Evolutionary conservation across 805 yeast genomes (phyloP).

Genomic region (Candida pini): DNA sequence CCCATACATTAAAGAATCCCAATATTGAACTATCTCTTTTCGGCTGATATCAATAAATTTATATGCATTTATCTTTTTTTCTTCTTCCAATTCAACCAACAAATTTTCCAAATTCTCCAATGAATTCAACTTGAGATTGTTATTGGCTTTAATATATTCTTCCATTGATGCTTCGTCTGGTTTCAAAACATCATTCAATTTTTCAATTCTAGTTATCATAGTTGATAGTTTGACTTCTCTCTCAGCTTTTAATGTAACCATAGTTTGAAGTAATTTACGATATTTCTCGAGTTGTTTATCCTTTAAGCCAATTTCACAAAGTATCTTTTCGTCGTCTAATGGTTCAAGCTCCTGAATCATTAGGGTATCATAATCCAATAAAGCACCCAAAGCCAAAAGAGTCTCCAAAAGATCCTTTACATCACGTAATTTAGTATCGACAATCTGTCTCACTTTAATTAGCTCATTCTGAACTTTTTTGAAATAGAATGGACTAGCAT

Average conservation of each 20-base stretch:
- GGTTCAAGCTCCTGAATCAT: constrained; percentile 6
- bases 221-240: constrained; percentile 34
- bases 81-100: constrained; percentile 47
- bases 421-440: constrained; percentile 16
- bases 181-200: constrained; percentile 42
- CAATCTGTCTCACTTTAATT: constrained; percentile 18
- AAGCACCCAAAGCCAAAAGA: constrained; percentile 5
- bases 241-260: constrained; percentile 29
- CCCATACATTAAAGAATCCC: constrained; percentile 59
- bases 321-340: constrained; percentile 12
- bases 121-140: constrained; percentile 40
- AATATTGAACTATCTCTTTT: constrained; percentile 49
- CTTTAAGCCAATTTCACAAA: constrained; percentile 21
- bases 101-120: constrained; percentile 51
- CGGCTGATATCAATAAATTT: constrained; percentile 62
- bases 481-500: constrained; percentile 20
- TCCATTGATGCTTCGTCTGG: constrained; percentile 25
- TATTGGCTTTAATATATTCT: constrained; percentile 36
- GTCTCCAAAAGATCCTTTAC: constrained; percentile 9
- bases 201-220: constrained; percentile 29
- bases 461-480: constrained; percentile 26
- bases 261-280: constrained; percentile 5
- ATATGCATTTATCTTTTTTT: constrained; percentile 61
- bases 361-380: constrained; percentile 6
- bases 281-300: constrained; percentile 11